Evolutionary conservation across 257 asterid genomes (phyloP).

Genomic region (Solanum neorickii): DNA sequence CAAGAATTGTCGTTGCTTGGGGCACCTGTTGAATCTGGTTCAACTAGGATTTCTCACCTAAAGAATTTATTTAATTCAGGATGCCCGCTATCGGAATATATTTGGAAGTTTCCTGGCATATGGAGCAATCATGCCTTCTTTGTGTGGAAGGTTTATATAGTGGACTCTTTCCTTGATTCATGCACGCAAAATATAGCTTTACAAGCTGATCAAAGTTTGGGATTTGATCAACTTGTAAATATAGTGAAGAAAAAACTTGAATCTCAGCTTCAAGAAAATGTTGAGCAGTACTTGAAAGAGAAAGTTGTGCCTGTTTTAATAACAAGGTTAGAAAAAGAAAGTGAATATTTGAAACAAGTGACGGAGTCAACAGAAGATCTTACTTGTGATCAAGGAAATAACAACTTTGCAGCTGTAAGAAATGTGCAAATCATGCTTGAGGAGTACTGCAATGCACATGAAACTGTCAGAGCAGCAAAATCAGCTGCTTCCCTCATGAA

Average conservation of each 20-base stretch:
- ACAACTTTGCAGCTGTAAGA: constrained; percentile 30
- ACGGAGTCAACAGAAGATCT: constrained; percentile 31
- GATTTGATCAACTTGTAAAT: constrained; percentile 82
- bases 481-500: constrained; percentile 76
- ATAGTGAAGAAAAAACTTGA: constrained; percentile 52
- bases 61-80: constrained; percentile 61
- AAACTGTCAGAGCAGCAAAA: constrained; percentile 80
- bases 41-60: constrained; percentile 44
- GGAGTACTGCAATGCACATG: constrained; percentile 84
- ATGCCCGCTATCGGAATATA: constrained; percentile 48
- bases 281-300: constrained; percentile 67
- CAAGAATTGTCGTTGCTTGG: constrained; percentile 37
- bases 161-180: constrained; percentile 79
- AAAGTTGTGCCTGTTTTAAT: constrained; percentile 57
- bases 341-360: constrained; percentile 38
- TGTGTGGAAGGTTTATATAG: constrained; percentile 77
- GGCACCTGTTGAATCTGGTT: constrained; percentile 32
- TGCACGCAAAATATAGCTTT: constrained; percentile 60
- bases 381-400: constrained; percentile 24
- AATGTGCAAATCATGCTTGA: constrained; percentile 65
- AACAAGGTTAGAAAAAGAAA: constrained; percentile 58
- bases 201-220: constrained; percentile 70
- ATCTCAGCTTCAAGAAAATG: constrained; percentile 57
- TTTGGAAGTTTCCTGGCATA: constrained; percentile 74
- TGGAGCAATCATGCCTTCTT: constrained; percentile 51